phyloP scores from a whole-genome alignment of 257 asterid genomes.

The Solanum chiquidenum region DNA sequence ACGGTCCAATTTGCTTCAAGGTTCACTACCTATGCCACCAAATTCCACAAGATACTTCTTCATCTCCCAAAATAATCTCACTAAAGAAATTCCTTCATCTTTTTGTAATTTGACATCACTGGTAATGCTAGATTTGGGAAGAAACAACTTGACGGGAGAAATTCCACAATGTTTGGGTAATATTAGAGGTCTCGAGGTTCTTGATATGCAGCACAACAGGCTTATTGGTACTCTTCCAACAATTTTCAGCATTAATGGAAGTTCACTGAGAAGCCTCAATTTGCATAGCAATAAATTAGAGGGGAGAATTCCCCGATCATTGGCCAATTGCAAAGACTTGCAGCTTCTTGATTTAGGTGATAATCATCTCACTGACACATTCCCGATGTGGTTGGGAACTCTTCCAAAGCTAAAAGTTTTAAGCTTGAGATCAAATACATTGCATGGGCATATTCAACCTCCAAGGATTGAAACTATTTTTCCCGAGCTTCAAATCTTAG shows the following conservation, averaged over 20 bases:
- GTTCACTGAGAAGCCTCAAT: not conserved
- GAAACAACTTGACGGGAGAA: too few species aligned
- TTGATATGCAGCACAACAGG: not conserved
- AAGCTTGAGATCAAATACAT: not conserved
- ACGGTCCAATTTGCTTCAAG: too few species aligned
- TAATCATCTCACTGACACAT: not conserved
- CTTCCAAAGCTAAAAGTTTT: not conserved
- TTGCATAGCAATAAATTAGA: not conserved
- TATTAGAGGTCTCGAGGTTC: not conserved
- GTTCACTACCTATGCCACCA: too few species aligned
- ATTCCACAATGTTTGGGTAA: not conserved
- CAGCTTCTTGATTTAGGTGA: not conserved
- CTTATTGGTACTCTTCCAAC: not conserved
- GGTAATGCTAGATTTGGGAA: too few species aligned
- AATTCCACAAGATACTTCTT: too few species aligned
- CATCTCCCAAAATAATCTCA: too few species aligned
- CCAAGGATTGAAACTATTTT: not conserved
- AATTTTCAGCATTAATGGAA: not conserved
- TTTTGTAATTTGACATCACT: too few species aligned
- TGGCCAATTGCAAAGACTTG: not conserved
- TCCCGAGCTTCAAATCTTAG: not conserved
- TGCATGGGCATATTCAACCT: not conserved
- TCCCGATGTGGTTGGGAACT: not conserved
- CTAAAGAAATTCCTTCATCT: too few species aligned
- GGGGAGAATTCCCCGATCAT: not conserved